Evolutionary conservation across 2,329 filamentous ascomycete species (phyloP).

Genomic region (Truncatella angustata): DNA sequence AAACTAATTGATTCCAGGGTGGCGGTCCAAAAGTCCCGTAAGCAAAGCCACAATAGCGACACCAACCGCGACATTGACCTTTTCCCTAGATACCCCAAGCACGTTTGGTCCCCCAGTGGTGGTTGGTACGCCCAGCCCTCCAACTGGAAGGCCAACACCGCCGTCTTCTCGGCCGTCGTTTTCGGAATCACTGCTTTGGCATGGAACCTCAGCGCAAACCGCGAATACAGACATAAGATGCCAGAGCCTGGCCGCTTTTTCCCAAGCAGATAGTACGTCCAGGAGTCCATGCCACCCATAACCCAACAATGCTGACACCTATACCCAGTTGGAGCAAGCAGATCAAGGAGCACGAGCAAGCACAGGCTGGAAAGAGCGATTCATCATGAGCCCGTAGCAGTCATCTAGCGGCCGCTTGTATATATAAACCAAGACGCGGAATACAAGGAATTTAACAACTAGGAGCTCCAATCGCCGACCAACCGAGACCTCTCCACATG

Average conservation of each 20-base stretch:
- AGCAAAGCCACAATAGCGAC: constrained; percentile 27
- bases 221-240: constrained; percentile 73
- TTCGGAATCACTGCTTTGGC: constrained; percentile 64
- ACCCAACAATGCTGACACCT: neutral
- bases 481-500: too few relatives aligned
- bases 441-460: neutral
- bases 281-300: constrained; percentile 15
- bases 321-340: constrained; percentile 41
- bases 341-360: constrained; percentile 43
- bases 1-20: constrained; percentile 57
- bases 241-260: constrained; percentile 77
- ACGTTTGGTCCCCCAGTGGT: constrained; percentile 98
- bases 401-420: neutral
- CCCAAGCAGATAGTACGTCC: constrained; percentile 77
- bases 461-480: too few relatives aligned
- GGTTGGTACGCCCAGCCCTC: constrained; percentile 94
- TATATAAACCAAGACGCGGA: neutral
- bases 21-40: constrained; percentile 69
- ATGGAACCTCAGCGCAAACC: constrained; percentile 71
- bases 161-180: constrained; percentile 68
- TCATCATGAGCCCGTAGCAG: constrained; percentile 14
- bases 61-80: constrained; percentile 16
- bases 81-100: constrained; percentile 81
- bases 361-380: constrained; percentile 28
- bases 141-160: constrained; percentile 95